These are phyloP conservation scores for Microbotryum violaceum DNA, from an alignment of 1,284 basidiomycete genomes.

Conservation along the genomic window DNA sequence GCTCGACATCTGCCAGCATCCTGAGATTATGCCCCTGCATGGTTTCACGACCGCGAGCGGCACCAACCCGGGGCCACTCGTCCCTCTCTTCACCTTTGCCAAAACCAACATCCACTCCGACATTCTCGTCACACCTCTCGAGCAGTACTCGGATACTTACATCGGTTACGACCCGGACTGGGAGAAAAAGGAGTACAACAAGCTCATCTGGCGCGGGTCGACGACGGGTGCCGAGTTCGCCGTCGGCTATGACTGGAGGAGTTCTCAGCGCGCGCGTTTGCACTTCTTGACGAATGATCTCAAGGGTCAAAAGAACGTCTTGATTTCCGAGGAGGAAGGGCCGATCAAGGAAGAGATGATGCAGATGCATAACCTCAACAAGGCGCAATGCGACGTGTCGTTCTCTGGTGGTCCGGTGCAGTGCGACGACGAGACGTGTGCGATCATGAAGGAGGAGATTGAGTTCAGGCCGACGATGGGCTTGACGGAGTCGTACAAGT, in stretches of 20 bases:
- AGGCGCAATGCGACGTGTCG: slow-evolving; percentile 29
- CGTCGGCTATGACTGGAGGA: slow-evolving; percentile 33
- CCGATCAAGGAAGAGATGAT: slow-evolving; percentile 15
- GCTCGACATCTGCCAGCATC: slow-evolving; percentile 38
- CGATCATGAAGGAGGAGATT: slow-evolving; percentile 32
- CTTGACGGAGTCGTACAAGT: slow-evolving; percentile 33
- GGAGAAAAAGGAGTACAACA: slow-evolving; percentile 29
- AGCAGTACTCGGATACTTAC: slow-evolving; percentile 39
- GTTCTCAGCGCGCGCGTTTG: slow-evolving; percentile 35
- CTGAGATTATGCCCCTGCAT: slow-evolving; percentile 37
- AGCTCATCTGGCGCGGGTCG: slow-evolving; percentile 35
- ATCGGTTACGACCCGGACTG: slow-evolving; percentile 38
- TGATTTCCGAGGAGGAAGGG: slow-evolving; percentile 28
- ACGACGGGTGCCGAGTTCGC: slow-evolving; percentile 38
- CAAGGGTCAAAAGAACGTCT: slow-evolving; percentile 24
- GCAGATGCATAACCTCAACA: slow-evolving; percentile 18
- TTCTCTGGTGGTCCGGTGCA: slow-evolving; percentile 37
- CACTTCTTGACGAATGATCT: slow-evolving; percentile 34
- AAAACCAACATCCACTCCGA: slow-evolving; percentile 38
- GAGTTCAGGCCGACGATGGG: slow-evolving; percentile 37
- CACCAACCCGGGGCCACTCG: slow-evolving; percentile 34
- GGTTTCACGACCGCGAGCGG: slow-evolving; percentile 35
- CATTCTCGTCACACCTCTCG: slow-evolving; percentile 38
- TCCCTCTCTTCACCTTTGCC: slow-evolving; percentile 39
- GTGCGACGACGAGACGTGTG: slow-evolving; percentile 37